Percentiles rank a stretch among this genome's conserved stretches.
Evolutionary conservation across 306 rosid genomes (phyloP).

Genomic region (Alnus rubra): DNA sequence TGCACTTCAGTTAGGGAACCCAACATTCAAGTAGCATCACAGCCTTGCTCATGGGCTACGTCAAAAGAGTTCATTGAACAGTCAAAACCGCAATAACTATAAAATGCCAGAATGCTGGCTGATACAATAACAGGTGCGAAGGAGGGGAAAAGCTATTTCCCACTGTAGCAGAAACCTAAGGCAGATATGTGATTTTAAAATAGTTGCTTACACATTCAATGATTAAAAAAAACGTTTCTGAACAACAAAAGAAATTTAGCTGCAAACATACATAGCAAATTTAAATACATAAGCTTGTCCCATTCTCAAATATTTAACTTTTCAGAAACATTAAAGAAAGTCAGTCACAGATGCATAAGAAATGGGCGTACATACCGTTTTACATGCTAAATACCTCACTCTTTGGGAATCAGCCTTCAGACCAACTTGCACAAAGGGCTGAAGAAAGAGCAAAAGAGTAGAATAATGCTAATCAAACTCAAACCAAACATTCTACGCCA

Average conservation of each 20-base stretch:
- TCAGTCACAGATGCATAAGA: background rate
- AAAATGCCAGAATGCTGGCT: background rate
- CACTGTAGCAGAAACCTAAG: background rate
- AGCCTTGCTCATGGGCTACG: background rate
- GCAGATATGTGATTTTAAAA: background rate
- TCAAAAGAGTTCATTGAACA: background rate
- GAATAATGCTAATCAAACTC: conserved; percentile 14
- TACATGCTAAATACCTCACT: conserved; percentile 81
- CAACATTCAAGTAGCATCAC: background rate
- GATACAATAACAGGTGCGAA: background rate
- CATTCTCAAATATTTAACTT: background rate
- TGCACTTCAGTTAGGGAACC: background rate
- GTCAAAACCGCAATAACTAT: background rate
- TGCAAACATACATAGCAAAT: background rate
- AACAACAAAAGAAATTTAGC: background rate
- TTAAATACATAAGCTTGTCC: background rate
- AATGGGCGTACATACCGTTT: conserved; percentile 54
- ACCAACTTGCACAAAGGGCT: conserved; percentile 86
- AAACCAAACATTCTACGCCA: background rate
- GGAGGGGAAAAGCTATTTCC: background rate
- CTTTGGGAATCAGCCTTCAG: conserved; percentile 76
- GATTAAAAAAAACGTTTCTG: background rate
- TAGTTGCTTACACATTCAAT: background rate
- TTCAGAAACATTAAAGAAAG: background rate
- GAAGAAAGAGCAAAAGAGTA: conserved; percentile 33